Conservation (phyloP, 305 asterid genomes). For the Stenogyne calaminthoides region DNA sequence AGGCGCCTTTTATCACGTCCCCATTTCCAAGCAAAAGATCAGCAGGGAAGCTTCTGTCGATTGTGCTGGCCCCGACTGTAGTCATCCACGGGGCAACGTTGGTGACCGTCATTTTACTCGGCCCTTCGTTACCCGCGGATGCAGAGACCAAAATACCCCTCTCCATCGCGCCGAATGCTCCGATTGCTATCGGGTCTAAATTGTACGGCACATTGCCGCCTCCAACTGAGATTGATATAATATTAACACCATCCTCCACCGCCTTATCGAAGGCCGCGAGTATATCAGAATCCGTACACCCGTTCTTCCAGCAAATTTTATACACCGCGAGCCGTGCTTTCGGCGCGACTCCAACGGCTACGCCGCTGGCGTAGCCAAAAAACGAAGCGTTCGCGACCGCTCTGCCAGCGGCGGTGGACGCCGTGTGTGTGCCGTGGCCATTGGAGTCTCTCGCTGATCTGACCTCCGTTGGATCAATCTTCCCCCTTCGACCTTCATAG, state of each 20-base stretch:
- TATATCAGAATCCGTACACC: constrained; percentile 82
- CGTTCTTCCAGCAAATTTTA: constrained; percentile 78
- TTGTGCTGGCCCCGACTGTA: constrained; percentile 85
- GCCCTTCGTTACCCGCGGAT: constrained; percentile 88
- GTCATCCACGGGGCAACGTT: constrained; percentile 90
- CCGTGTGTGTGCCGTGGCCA: constrained; percentile 92
- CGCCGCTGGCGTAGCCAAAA: constrained; percentile 63
- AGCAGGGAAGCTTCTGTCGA: constrained; percentile 74
- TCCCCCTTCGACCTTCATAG: constrained; percentile 50
- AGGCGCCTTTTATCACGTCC: constrained; percentile 51
- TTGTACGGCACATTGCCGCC: constrained; percentile 62
- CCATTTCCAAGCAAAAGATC: constrained; percentile 64
- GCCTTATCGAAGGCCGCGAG: constrained; percentile 82
- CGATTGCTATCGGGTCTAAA: constrained; percentile 71
- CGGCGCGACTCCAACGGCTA: constrained; percentile 78
- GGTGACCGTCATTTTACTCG: constrained; percentile 58
- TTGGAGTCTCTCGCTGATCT: constrained; percentile 65
- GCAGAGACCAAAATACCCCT: constrained; percentile 70
- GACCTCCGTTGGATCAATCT: constrained; percentile 35
- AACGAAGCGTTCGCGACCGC: constrained; percentile 71
- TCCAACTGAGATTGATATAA: constrained; percentile 76
- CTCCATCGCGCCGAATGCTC: constrained; percentile 77
- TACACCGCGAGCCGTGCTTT: constrained; percentile 75
- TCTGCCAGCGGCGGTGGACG: constrained; percentile 87
- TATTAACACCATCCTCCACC: constrained; percentile 74